A percentile compares a stretch with the other conserved stretches of the same genome.
phyloP scores from a whole-genome alignment of 2,329 filamentous ascomycete genomes.

The Thelonectria blattea region DNA sequence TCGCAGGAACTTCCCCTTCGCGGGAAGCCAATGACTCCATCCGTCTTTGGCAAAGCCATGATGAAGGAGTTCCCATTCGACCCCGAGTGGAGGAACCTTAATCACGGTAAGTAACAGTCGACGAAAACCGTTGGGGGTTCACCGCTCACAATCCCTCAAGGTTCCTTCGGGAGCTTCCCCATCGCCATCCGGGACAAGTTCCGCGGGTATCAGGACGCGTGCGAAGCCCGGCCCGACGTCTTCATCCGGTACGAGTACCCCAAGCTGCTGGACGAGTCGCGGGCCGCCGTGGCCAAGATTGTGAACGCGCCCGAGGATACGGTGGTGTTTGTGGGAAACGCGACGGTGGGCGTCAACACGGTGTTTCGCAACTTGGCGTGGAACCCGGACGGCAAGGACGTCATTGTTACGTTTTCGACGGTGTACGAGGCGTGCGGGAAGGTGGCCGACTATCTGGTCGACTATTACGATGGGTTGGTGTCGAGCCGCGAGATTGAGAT shows the following conservation, averaged over 20 bases:
- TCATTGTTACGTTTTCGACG: constrained; percentile 79
- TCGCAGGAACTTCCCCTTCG: constrained; percentile 34
- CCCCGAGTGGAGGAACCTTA: constrained; percentile 72
- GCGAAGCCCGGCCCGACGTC: constrained; percentile 73
- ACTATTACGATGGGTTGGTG: constrained; percentile 60
- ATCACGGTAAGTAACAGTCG: constrained; percentile 66
- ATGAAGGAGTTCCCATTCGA: constrained; percentile 73
- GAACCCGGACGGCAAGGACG: constrained; percentile 72
- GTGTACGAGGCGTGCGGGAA: constrained; percentile 82
- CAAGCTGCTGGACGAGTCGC: constrained; percentile 68
- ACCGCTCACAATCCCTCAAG: constrained; percentile 43
- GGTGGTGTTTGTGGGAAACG: constrained; percentile 81
- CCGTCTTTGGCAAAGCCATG: constrained; percentile 48
- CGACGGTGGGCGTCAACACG: constrained; percentile 78
- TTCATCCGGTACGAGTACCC: constrained; percentile 77
- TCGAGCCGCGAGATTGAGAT: constrained; percentile 62
- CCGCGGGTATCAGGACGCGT: constrained; percentile 67
- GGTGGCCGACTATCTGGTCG: constrained; percentile 72
- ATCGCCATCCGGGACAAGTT: constrained; percentile 63
- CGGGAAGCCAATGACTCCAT: constrained; percentile 24
- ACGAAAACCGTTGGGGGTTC: background rate
- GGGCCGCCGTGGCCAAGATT: constrained; percentile 68
- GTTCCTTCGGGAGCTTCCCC: constrained; percentile 83
- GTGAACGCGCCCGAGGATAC: constrained; percentile 70
- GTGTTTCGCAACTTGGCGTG: constrained; percentile 78